Evolutionary conservation across 306 rosid species (phyloP), one percentile per base, ranked within the genome.

Genomic region (Mimosa pudica): DNA sequence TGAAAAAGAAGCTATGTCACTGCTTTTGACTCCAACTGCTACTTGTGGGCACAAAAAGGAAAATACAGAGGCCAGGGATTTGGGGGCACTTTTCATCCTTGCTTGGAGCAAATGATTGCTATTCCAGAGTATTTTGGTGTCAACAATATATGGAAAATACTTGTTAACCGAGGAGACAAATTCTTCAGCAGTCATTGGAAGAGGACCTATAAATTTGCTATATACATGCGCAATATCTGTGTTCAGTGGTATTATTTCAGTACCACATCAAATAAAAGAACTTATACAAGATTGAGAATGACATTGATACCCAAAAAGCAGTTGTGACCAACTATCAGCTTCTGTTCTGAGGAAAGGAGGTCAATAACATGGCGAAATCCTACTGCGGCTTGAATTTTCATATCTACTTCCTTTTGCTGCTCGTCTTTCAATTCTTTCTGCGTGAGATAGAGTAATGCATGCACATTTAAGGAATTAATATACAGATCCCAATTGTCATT

Each of bases 361-460:
- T 95, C 99, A 77, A 95, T 89, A 78, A 93, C 98, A 81, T 93
- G 99, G 64, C 99, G 98, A 79, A 95, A 91, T 79, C 99, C 99
- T 16, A 90, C 85, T 4, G 98, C 99, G 79, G 82, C 72, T 84
- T 88, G 90, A 80, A 95, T 84, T 82, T 89, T 93, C 83, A 45
- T 73, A 83, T 92, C 89, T 67, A 74, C 88, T 36, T 41, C 86
- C 85, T 82, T 77, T 64, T 12, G 80, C 75, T 71, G 82, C 45
- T 89, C 90, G 20, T 87, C 87, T 77, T 93, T 91, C 73, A 95
- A 87, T 85, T 90, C 93, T 77, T 84, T 84, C 99, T 95, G 90
- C 86, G 69, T 63, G 64, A 75, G 30, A 24, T 24, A 24, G 55
- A 83, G 80, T 78, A 14, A 78, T 17, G 14, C 35, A 77, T 20